A percentile compares a stretch with the other conserved stretches of the same genome.
Evolutionary conservation across 2,329 filamentous ascomycete species (phyloP).

Genomic region (Diplocarpon rosae): DNA sequence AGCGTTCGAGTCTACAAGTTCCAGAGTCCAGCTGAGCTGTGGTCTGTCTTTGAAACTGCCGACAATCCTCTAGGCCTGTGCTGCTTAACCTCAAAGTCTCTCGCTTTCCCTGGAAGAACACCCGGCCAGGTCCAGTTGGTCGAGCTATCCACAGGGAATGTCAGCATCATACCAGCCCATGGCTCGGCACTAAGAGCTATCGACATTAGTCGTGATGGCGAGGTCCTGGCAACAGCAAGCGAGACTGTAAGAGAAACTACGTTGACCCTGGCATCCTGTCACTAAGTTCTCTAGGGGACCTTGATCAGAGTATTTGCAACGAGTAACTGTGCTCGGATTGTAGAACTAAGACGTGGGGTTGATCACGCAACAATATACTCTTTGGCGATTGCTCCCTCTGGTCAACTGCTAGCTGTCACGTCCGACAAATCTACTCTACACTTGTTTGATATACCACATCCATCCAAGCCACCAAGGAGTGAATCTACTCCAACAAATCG

Average conservation of each 20-base stretch:
- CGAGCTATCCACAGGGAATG: conserved; percentile 63
- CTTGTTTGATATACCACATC: conserved; percentile 72
- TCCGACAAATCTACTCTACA: conserved; percentile 96
- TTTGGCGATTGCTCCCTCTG: conserved; percentile 75
- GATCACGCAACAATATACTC: conserved; percentile 83
- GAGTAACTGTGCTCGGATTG: conserved; percentile 65
- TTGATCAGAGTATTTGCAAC: conserved; percentile 79
- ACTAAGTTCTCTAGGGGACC: conserved; percentile 52
- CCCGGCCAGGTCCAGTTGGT: conserved; percentile 83
- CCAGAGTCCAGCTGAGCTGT: conserved; percentile 56
- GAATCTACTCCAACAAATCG: conserved; percentile 27
- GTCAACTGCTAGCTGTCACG: conserved; percentile 73
- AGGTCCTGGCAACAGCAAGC: conserved; percentile 79
- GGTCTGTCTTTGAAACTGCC: conserved; percentile 72
- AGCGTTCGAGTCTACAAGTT: conserved; percentile 75
- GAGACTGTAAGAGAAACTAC: conserved; percentile 46
- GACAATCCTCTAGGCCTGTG: conserved; percentile 76
- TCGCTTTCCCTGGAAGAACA: conserved; percentile 82
- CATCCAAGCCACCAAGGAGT: conserved; percentile 30
- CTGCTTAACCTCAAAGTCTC: conserved; percentile 58
- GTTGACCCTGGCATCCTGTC: not conserved
- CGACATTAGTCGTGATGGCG: conserved; percentile 67
- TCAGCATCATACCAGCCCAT: conserved; percentile 91
- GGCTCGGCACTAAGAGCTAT: conserved; percentile 68
- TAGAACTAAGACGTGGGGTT: conserved; percentile 78